Conservation (phyloP, 208 protist genomes). For the Novymonas esmeraldas region DNA sequence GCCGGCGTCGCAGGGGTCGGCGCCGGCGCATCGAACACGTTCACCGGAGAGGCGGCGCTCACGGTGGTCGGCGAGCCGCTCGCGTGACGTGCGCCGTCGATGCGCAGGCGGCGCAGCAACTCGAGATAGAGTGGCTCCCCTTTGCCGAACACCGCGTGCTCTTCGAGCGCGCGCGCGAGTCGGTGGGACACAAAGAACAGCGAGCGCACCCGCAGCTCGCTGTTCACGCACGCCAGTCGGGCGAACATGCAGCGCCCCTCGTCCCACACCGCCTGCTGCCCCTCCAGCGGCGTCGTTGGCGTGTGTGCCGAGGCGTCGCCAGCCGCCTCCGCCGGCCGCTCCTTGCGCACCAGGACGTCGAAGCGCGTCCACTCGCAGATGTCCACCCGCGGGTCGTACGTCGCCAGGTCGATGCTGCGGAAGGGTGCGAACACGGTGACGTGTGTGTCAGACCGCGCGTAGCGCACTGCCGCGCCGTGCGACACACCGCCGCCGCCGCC, state of each 20-base stretch:
- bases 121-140: conserved; percentile 67
- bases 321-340: background rate
- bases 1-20: conserved; percentile 4
- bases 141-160: conserved; percentile 60
- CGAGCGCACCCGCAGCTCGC: conserved; percentile 76
- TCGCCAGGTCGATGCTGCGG: conserved; percentile 69
- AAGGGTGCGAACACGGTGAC: conserved; percentile 73
- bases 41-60: conserved; percentile 15
- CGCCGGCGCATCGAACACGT: conserved; percentile 27
- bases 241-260: conserved; percentile 57
- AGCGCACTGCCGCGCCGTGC: background rate
- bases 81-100: background rate
- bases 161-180: conserved; percentile 52
- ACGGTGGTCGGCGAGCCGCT: background rate
- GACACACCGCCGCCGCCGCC: background rate
- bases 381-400: conserved; percentile 43
- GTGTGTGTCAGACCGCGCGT: conserved; percentile 43
- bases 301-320: background rate
- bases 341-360: conserved; percentile 77
- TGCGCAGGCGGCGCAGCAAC: conserved; percentile 34
- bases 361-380: conserved; percentile 80
- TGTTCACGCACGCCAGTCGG: conserved; percentile 74
- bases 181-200: conserved; percentile 70
- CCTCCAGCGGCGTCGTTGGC: conserved; percentile 9
- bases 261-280: conserved; percentile 50